These are phyloP conservation scores for Rugosomyces carneus DNA, from an alignment of 1,284 basidiomycete species.

Conservation along the genomic window DNA sequence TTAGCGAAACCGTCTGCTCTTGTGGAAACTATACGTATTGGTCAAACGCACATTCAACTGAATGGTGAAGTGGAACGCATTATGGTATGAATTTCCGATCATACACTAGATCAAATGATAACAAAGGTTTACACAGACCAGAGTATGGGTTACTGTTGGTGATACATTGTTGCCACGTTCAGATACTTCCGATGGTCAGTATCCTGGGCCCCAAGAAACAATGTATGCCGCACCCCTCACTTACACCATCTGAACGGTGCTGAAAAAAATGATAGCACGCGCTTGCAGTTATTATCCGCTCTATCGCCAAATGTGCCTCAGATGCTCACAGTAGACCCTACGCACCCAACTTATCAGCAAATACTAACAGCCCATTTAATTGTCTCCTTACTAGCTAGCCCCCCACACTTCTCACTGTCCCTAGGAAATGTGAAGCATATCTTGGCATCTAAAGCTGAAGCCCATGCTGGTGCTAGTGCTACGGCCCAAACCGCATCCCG, in stretches of 20 bases:
- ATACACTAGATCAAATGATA: not conserved
- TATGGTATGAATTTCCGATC: conserved; percentile 25
- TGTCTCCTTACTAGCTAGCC: conserved; percentile 44
- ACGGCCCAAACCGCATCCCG: conserved; percentile 41
- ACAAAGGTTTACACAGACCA: conserved; percentile 31
- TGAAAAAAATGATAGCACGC: conserved; percentile 32
- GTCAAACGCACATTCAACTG: conserved; percentile 31
- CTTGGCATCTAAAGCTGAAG: conserved; percentile 39
- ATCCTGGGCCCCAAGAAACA: conserved; percentile 53
- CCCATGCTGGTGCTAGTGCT: conserved; percentile 25
- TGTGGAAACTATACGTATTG: conserved; percentile 11
- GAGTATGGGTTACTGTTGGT: conserved; percentile 61
- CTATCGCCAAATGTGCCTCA: conserved; percentile 39
- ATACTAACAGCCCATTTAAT: conserved; percentile 63
- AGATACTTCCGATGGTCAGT: conserved; percentile 20
- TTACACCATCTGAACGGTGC: not conserved
- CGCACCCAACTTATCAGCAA: conserved; percentile 50
- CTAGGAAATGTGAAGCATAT: conserved; percentile 57
- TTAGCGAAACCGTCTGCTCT: not conserved
- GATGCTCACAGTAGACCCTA: conserved; percentile 26
- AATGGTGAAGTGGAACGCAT: conserved; percentile 57
- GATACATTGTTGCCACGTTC: conserved; percentile 60
- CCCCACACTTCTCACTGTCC: conserved; percentile 50
- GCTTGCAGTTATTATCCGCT: conserved; percentile 47
- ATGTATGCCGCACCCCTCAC: conserved; percentile 40